Evolutionary conservation across 1,139 yeast species (phyloP), one percentile per base, ranked within the genome.

Genomic region (Diutina siamensis): DNA sequence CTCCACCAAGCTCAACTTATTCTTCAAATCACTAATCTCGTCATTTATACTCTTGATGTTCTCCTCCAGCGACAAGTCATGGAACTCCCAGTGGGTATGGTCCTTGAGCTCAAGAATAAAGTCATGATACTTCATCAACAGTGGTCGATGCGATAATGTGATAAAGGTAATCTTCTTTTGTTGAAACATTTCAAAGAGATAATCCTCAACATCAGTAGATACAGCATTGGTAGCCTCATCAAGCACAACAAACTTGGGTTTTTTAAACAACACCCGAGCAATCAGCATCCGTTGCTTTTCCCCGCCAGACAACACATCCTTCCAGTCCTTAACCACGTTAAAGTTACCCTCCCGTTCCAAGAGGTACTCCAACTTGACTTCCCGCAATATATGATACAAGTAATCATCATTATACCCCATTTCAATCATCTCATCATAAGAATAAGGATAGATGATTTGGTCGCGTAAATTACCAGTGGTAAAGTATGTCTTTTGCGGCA

Each of bases 151-250:
- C 44, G 89, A 79, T 50, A 89, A 76, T 1, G 97, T 87, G 48
- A 89, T 76, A 52, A 85, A 78, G 1, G 95, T 83, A 58, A 87
- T 83, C 44, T 79, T 76, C 55, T 79, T 79, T 48, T 67, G 67
- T 56, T 79, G 83, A 60, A 89, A 72, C 51, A 82, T 63, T 57
- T 86, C 95, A 62, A 88, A 89, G 49, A 89, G 69, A 51, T 81
- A 76, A 53, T 89, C 97, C 62, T 89, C 97, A 59, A 86, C 89
- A 61, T 89, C 97, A 35, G 85, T 83, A 49, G 89, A 80, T 15
- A 89, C 92, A 0, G 97, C 97, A 58, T 88, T 85, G 10, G 97
- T 89, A 32, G 95, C 86, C 62, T 89, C 97, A 63, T 89, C 97
- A 52, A 89, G 72, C 5, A 89, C 78, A 2, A 89, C 92, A 62